These are phyloP conservation scores for Trichoderma atroviride DNA, from an alignment of 2,329 filamentous ascomycete species.

Conservation along the genomic window DNA sequence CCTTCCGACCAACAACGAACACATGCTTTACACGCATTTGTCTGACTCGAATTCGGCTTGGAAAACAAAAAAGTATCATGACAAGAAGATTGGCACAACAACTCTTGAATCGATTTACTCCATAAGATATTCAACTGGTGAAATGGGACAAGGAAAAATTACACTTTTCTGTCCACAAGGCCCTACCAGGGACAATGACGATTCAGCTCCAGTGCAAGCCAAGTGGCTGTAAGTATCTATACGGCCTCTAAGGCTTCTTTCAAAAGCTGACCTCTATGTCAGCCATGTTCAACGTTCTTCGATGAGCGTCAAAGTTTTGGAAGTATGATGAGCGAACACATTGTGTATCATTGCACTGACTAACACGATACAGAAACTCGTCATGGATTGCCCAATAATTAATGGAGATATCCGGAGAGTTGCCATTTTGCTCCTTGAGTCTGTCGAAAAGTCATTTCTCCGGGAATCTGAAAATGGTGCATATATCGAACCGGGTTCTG, in stretches of 20 bases:
- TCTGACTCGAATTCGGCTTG: background rate
- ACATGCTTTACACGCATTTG: background rate
- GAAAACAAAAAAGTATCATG: background rate
- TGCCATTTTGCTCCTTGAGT: background rate
- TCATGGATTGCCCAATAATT: conserved; percentile 4
- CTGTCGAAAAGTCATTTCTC: background rate
- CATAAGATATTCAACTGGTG: background rate
- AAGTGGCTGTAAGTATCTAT: conserved; percentile 9
- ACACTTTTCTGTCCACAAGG: background rate
- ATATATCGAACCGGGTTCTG: conserved; percentile 12
- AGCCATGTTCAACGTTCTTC: background rate
- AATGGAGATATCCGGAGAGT: background rate
- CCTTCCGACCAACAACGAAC: background rate
- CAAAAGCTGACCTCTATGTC: background rate
- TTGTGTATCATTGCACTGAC: background rate
- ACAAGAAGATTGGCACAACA: background rate
- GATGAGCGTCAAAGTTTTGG: conserved; percentile 1
- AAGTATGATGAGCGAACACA: background rate
- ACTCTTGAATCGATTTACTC: background rate
- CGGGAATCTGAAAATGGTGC: conserved; percentile 10
- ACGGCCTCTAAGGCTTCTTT: background rate
- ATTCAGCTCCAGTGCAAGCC: background rate
- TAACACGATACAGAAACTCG: background rate
- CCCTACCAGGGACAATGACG: background rate
- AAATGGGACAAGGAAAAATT: background rate